phyloP scores from a whole-genome alignment of 169 alveolate genomes.

The Blepharisma undulans region DNA sequence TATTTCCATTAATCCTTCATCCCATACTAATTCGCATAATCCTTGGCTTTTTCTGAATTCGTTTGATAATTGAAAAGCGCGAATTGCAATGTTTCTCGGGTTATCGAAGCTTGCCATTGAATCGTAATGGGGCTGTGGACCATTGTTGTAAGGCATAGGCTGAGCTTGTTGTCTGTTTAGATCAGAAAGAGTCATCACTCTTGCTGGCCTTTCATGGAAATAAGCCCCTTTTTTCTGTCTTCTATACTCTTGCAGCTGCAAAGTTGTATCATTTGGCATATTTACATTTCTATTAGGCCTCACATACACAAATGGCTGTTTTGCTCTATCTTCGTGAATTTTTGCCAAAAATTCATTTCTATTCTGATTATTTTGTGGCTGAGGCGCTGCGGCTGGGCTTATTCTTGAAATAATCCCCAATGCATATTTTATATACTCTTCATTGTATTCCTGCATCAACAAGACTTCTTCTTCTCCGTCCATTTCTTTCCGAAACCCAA shows the following conservation, averaged over 20 bases:
- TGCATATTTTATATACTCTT: not conserved
- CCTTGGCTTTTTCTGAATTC: slow-evolving; percentile 68
- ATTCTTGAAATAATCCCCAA: not conserved
- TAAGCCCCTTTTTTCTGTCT: not conserved
- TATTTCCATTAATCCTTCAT: slow-evolving; percentile 67
- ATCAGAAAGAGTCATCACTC: slow-evolving; percentile 1
- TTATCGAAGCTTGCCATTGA: not conserved
- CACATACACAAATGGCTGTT: not conserved
- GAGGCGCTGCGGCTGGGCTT: not conserved
- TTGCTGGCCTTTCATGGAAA: not conserved
- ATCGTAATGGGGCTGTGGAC: slow-evolving; percentile 18
- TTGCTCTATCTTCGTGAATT: not conserved
- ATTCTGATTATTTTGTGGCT: not conserved
- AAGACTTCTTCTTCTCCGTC: not conserved
- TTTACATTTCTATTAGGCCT: not conserved
- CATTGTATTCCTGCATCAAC: not conserved
- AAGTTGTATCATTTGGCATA: not conserved
- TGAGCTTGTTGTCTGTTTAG: not conserved
- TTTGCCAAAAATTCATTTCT: not conserved
- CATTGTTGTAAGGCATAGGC: not conserved
- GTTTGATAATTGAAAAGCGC: slow-evolving; percentile 78
- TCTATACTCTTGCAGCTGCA: not conserved
- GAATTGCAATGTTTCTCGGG: slow-evolving; percentile 66
- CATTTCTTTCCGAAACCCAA: slow-evolving; percentile 8
- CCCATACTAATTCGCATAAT: slow-evolving; percentile 68